Conservation (phyloP, 306 rosid species). For the Glycyrrhiza uralensis region DNA sequence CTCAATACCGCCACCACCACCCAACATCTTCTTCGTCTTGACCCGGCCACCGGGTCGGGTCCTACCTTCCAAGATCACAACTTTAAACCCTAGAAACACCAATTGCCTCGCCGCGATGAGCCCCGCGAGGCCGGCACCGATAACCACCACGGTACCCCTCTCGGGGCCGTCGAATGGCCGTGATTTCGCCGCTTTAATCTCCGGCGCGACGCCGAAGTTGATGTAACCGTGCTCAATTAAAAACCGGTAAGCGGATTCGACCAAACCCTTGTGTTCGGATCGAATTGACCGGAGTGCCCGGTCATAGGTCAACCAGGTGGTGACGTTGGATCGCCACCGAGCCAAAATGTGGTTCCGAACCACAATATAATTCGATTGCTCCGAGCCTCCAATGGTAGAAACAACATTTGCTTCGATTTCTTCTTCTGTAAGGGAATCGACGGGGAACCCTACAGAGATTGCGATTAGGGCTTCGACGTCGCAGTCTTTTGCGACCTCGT, state of each 20-base stretch:
- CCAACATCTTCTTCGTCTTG: constrained; percentile 69
- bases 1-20: constrained; percentile 50
- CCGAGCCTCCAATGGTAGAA: constrained; percentile 69
- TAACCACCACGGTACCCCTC: constrained; percentile 64
- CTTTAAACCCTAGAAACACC: constrained; percentile 79
- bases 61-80: constrained; percentile 79
- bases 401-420: constrained; percentile 86
- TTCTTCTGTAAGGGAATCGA: constrained; percentile 84
- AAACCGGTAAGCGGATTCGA: constrained; percentile 62
- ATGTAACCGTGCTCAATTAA: constrained; percentile 79
- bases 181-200: constrained; percentile 56
- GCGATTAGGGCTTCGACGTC: constrained; percentile 80
- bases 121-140: constrained; percentile 90
- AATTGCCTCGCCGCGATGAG: constrained; percentile 82
- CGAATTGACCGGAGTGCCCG: constrained; percentile 64
- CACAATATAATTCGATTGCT: constrained; percentile 72
- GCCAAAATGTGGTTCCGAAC: constrained; percentile 78
- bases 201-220: constrained; percentile 72
- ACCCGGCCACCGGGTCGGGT: constrained; percentile 84
- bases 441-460: constrained; percentile 78
- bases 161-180: constrained; percentile 49
- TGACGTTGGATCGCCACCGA: constrained; percentile 71
- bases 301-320: constrained; percentile 67
- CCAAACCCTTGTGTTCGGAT: constrained; percentile 65
- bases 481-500: constrained; percentile 61